Evolutionary conservation across 352 stramenopile genomes (phyloP).

Genomic region (Phytopythium oedochilum): DNA sequence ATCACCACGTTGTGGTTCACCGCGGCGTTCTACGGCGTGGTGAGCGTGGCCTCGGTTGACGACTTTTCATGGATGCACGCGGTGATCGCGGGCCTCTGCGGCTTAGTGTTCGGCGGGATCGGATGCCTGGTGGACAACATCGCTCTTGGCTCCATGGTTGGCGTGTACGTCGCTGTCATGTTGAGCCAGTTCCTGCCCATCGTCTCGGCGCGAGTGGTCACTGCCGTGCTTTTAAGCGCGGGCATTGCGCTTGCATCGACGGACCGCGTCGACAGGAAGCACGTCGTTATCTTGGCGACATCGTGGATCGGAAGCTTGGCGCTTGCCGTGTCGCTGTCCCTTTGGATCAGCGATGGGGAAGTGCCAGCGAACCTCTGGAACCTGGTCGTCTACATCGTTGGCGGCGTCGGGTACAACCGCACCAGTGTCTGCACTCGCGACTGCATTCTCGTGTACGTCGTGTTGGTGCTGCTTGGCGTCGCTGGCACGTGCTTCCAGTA

Average conservation of each 20-base stretch:
- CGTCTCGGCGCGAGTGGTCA: constrained; percentile 53
- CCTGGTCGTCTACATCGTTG: constrained; percentile 65
- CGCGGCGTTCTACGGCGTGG: constrained; percentile 63
- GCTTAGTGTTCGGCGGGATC: constrained; percentile 63
- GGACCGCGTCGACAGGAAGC: constrained; percentile 35
- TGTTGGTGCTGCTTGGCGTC: constrained; percentile 38
- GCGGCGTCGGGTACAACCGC: constrained; percentile 32
- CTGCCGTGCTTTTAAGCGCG: constrained; percentile 29
- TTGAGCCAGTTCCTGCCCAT: constrained; percentile 67
- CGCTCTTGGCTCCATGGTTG: constrained; percentile 59
- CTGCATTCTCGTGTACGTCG: constrained; percentile 55
- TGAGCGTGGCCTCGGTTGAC: constrained; percentile 43
- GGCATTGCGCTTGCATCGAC: constrained; percentile 41
- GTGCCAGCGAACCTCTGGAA: constrained; percentile 62
- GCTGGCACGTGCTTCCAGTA: constrained; percentile 43
- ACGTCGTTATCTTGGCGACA: constrained; percentile 64
- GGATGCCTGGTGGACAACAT: constrained; percentile 52
- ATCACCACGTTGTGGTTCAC: constrained; percentile 56
- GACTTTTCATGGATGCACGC: constrained; percentile 65
- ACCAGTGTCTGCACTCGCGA: constrained; percentile 54
- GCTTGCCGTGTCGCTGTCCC: constrained; percentile 68
- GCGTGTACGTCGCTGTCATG: constrained; percentile 57
- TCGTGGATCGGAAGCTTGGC: constrained; percentile 57
- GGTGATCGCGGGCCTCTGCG: constrained; percentile 62
- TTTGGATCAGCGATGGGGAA: constrained; percentile 58